phyloP scores from a whole-genome alignment of 1,284 basidiomycete species.

The Ustilago sp. region DNA sequence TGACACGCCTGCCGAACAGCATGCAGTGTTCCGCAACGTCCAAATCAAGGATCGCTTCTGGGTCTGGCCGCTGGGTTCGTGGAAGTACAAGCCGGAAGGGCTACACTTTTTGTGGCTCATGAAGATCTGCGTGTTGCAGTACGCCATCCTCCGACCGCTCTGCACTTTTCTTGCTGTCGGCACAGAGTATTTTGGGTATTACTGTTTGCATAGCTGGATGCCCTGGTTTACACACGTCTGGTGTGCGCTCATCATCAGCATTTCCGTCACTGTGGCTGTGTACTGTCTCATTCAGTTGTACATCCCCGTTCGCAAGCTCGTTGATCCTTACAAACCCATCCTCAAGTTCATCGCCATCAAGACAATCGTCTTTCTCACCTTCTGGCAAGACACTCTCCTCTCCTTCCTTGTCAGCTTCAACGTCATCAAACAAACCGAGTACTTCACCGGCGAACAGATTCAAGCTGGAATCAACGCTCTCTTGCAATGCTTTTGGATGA shows the following conservation, averaged over 20 bases:
- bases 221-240: slow-evolving; percentile 76
- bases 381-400: slow-evolving; percentile 80
- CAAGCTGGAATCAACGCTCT: slow-evolving; percentile 80
- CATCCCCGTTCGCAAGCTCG: slow-evolving; percentile 74
- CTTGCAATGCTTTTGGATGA: slow-evolving; percentile 80
- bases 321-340: slow-evolving; percentile 77
- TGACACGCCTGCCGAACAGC: slow-evolving; percentile 76
- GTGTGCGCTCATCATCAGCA: slow-evolving; percentile 76
- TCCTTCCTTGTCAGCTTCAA: slow-evolving; percentile 76
- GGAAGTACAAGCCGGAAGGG: slow-evolving; percentile 75
- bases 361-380: slow-evolving; percentile 81
- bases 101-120: slow-evolving; percentile 80
- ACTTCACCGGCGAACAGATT: slow-evolving; percentile 78
- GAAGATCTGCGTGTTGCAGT: slow-evolving; percentile 83
- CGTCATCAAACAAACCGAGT: slow-evolving; percentile 76
- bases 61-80: slow-evolving; percentile 78
- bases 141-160: slow-evolving; percentile 78
- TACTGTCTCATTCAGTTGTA: slow-evolving; percentile 84
- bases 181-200: slow-evolving; percentile 77
- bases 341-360: slow-evolving; percentile 78
- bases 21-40: slow-evolving; percentile 74
- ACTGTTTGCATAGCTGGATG: slow-evolving; percentile 80
- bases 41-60: slow-evolving; percentile 73
- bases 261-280: slow-evolving; percentile 82
- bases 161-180: slow-evolving; percentile 78